Base-by-base conservation (phyloP, 2,329 filamentous ascomycete genomes). In the Chaetothyriales sp. region DNA sequence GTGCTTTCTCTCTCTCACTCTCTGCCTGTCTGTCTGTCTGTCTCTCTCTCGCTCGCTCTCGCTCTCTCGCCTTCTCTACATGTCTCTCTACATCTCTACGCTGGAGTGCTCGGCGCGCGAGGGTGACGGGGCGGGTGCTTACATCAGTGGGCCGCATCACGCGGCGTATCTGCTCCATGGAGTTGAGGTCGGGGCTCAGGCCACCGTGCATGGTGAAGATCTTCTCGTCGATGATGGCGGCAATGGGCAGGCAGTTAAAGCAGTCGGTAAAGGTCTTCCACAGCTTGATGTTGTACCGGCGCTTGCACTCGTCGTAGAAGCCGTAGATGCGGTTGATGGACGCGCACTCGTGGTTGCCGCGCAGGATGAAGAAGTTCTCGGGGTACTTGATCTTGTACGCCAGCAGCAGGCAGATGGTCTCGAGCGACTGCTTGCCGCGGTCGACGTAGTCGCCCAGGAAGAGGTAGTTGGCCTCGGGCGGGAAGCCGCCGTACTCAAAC, bases 351-450 rank as follows among this genome's bases (percentile, higher is more conserved):
- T 98, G 92, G 77, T 98, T 98, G 58, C 92, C 92, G 62, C 92
- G 88, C 54, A 98, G 81, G 61, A 98, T 86, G 77, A 98, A 98
- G 76, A 98, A 97, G 77, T 98, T 98, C 74, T 98, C 92, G 47
- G 92, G 92, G 69, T 95, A 97, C 76, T 97, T 97, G 80, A 98
- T 94, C 81, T 98, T 98, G 81, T 97, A 98, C 57, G 89, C 89
- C 49, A 98, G 80, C 52, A 98, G 79, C 58, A 98, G 77, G 75
- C 89, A 95, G 72, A 98, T 97, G 61, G 92, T 97, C 77, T 98
- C 92, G 51, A 98, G 83, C 40, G 90, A 95, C 73, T 98, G 92
- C 78, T 98, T 97, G 75, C 92, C 92, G 75, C 92, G 84, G 70
- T 98, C 92, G 64, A 98, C 92, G 66, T 98, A 98, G 69, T 98